Percentiles rank a stretch among this genome's conserved stretches.
Conservation (phyloP, 2,329 filamentous ascomycete genomes). For the Fonsecaea monophora region DNA sequence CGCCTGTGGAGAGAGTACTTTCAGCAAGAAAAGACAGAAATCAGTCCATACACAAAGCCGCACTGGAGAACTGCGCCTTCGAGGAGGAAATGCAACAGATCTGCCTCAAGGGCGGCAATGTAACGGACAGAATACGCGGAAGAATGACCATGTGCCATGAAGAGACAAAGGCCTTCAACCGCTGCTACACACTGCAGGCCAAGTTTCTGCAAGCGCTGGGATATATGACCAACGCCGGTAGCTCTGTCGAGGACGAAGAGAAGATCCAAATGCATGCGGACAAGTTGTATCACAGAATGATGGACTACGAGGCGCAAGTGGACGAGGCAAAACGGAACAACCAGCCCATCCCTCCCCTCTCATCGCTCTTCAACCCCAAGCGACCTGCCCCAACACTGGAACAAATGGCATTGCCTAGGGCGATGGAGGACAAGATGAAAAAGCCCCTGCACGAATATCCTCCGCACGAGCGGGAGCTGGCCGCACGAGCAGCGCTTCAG, state of each 20-base stretch:
- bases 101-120: conserved; percentile 78
- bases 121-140: conserved; percentile 61
- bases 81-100: conserved; percentile 83
- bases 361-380: conserved; percentile 53
- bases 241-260: conserved; percentile 75
- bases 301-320: conserved; percentile 78
- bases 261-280: conserved; percentile 96
- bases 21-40: conserved; percentile 85
- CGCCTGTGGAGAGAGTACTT: conserved; percentile 81
- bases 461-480: conserved; percentile 56
- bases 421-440: conserved; percentile 36
- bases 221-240: conserved; percentile 68
- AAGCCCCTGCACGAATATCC: conserved; percentile 51
- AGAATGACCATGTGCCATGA: conserved; percentile 77
- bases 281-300: conserved; percentile 83
- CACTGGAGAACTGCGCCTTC: conserved; percentile 89
- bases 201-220: conserved; percentile 90
- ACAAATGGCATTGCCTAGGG: conserved; percentile 38
- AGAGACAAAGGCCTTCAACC: conserved; percentile 78
- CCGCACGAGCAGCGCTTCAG: conserved; percentile 42
- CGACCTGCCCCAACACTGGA: conserved; percentile 45
- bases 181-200: conserved; percentile 88
- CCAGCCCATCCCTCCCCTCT: conserved; percentile 51
- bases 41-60: conserved; percentile 76
- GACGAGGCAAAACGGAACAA: conserved; percentile 61